Conservation (phyloP, 1,139 yeast species). For the Zygosaccharomyces sapae region DNA sequence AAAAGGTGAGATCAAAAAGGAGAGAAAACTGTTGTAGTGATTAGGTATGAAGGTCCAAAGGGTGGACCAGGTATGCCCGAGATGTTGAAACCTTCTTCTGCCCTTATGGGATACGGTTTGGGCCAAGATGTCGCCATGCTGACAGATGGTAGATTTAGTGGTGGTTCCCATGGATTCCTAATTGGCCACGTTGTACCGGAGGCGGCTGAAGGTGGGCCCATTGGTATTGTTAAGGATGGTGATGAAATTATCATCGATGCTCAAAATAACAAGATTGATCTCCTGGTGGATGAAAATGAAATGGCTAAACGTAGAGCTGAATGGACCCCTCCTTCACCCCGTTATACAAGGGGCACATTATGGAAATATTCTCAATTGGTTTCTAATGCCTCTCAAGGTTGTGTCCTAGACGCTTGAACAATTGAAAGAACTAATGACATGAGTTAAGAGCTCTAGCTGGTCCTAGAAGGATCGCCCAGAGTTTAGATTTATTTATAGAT, state of each 20-base stretch:
- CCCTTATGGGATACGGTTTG: conserved; percentile 96
- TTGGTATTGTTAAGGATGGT: conserved; percentile 88
- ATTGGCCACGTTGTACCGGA: conserved; percentile 98
- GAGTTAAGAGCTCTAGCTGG: not conserved
- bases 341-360: conserved; percentile 89
- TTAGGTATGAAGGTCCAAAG: conserved; percentile 97
- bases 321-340: conserved; percentile 85
- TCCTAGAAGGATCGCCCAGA: not conserved
- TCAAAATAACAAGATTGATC: conserved; percentile 80
- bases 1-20: conserved; percentile 92
- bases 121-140: conserved; percentile 94
- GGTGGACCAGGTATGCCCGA: conserved; percentile 99
- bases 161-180: conserved; percentile 97
- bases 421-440: not conserved
- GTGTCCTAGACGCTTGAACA: conserved; percentile 70
- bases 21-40: conserved; percentile 93
- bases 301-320: conserved; percentile 65
- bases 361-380: conserved; percentile 81
- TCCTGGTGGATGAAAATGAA: conserved; percentile 65
- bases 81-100: conserved; percentile 96
- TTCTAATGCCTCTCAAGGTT: conserved; percentile 85
- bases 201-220: conserved; percentile 98
- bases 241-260: conserved; percentile 90
- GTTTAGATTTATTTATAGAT: conserved; percentile 5
- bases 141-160: conserved; percentile 97